These are phyloP conservation scores for Blastobotrys terrestris DNA, from an alignment of 805 yeast genomes.

Conservation along the genomic window DNA sequence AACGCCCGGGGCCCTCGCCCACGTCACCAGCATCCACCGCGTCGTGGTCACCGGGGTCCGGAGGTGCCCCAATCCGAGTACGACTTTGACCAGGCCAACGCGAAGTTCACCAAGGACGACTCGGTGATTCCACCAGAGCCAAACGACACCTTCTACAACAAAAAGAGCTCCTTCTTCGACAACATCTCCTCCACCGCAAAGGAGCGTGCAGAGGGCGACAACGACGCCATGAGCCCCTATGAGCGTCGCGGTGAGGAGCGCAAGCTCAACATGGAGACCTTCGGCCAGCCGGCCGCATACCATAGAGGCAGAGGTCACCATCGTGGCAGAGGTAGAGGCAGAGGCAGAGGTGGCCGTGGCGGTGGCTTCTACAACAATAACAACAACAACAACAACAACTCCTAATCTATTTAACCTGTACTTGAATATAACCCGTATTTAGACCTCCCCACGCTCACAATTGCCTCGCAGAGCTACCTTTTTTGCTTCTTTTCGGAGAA, in stretches of 20 bases:
- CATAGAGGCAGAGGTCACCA: slow-evolving; percentile 44
- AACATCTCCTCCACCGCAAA: slow-evolving; percentile 60
- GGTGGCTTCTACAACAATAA: slow-evolving; percentile 23
- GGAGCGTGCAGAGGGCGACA: slow-evolving; percentile 32
- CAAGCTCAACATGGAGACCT: slow-evolving; percentile 69
- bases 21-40: slow-evolving; percentile 6
- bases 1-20: too few relatives aligned
- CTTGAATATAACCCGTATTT: background rate
- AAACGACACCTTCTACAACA: slow-evolving; percentile 49
- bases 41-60: slow-evolving; percentile 9
- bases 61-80: slow-evolving; percentile 40
- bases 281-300: slow-evolving; percentile 60
- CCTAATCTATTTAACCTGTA: background rate
- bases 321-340: slow-evolving; percentile 33
- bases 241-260: slow-evolving; percentile 72
- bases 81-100: slow-evolving; percentile 70
- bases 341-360: slow-evolving; percentile 33
- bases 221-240: slow-evolving; percentile 27
- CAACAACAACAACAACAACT: background rate
- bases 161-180: slow-evolving; percentile 83
- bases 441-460: background rate
- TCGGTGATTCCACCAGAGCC: slow-evolving; percentile 22
- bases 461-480: background rate
- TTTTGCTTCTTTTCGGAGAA: background rate
- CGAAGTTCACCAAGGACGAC: slow-evolving; percentile 51